Base-by-base conservation (phyloP, 331 rosid genomes). In the Malus hybrid region DNA sequence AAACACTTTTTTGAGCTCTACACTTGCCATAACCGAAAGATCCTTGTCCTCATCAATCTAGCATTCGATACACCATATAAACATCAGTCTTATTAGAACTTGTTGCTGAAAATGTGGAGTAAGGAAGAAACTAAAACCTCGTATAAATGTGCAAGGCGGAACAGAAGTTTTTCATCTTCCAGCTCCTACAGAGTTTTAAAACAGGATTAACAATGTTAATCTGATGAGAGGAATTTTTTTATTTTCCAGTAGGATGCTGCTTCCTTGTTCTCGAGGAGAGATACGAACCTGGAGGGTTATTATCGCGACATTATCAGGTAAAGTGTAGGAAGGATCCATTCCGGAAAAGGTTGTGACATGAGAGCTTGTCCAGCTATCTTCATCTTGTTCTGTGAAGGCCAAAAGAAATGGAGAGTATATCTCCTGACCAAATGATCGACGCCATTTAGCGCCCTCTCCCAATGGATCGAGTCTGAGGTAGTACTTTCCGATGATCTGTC, bases 361-460 rank as follows among this genome's bases (percentile, higher is more conserved):
- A 78, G 91, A 87, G 27, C 75, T 82, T 80, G 56, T 79, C 97
- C 93, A 87, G 46, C 78, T 62, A 73, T 81, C 83, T 32, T 85
- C 96, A 76, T 81, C 83, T 93, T 86, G 89, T 82, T 87, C 83
- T 7, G 96, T 54, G 86, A 90, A 92, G 74, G 96, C 97, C 64
- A 88, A 76, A 70, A 92, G 96, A n/a, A 90, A 67, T 0, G 97
- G 97, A 1, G 97, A 92, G 78, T 86, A 92, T 77, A 87, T 79
- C 87, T 92, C 92, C 81, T 90, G 97, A 54, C 91, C 97, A 77
- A 83, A 81, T 63, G 91, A 80, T 65, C 96, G 89, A 70, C 96
- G 96, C 97, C 97, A 92, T 76, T 83, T 92, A 28, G 90, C 91
- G 19, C 97, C 97, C 81, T 88, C 93, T 84, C 90, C 96, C 19